Base-by-base conservation (phyloP, 1,139 yeast species). In the Zygotorulaspora mrakii region DNA sequence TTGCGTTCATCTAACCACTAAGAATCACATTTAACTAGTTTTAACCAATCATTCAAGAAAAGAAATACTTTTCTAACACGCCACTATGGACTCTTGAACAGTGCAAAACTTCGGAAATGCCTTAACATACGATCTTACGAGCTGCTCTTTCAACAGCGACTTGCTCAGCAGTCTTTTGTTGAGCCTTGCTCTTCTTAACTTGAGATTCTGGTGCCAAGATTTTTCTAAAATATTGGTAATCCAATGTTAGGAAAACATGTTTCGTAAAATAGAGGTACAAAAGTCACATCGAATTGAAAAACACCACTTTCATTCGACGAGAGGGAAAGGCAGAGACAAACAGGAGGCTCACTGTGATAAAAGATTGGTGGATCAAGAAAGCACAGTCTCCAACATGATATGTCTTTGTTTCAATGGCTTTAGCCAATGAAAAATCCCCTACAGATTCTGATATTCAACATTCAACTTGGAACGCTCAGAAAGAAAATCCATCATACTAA, bases 171-270 rank as follows among this genome's bases (percentile, higher is more conserved):
- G 80, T 76, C 82, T 88, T 85, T 70, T 84, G 84, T 69, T 81
- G 78, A 73, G 89, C 83, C 82, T 86, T 83, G 68, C 86, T 76
- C 83, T 88, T 86, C 85, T 91, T 91, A 73, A 86, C 76, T 68
- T 85, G 86, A 67, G 96, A 77, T 83, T 91, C 98, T 75, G 98
- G 98, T 72, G 67, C 67, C 52, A 67, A 61, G 56, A 68, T 55
- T 62, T 68, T 56, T 54, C 65, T 61, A 48, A 37, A 33, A 42
- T 43, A 48, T 39, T 27, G 25, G 22, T 20, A 20, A 20, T 20
- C 8, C 22, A 33, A 37, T 45, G 54, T 53, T 52, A 55, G 55
- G 40, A 49, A 20, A 36, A 30, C 26, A 16, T 26, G 13, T 28
- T 20, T 31, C 43, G 20, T 35, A 16, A 45, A 42, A 37, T 28